These are phyloP conservation scores for Dothideomycetes sp. DNA, from an alignment of 2,329 filamentous ascomycete genomes.

Conservation along the genomic window DNA sequence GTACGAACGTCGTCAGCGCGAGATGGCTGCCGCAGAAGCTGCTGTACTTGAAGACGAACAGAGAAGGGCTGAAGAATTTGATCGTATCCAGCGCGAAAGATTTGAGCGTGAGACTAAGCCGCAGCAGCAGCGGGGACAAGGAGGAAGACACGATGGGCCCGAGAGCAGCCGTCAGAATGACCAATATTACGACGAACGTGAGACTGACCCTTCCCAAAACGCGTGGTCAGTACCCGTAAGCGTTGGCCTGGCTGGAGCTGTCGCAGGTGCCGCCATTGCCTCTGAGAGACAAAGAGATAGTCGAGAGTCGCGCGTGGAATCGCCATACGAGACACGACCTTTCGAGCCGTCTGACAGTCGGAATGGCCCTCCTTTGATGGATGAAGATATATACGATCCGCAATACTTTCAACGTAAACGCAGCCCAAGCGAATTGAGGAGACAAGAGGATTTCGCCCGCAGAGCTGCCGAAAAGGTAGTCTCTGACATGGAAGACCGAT, in stretches of 20 bases:
- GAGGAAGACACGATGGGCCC: background rate
- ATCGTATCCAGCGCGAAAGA: background rate
- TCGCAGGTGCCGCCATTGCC: conserved; percentile 18
- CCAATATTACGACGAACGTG: background rate
- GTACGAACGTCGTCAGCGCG: conserved; percentile 1
- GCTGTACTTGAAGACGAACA: conserved; percentile 1
- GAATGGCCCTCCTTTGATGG: conserved; percentile 26
- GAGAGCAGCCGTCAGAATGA: background rate
- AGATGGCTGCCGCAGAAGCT: conserved; percentile 6
- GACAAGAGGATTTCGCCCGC: conserved; percentile 16
- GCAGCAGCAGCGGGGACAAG: background rate
- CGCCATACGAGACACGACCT: conserved; percentile 9
- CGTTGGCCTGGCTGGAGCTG: conserved; percentile 21
- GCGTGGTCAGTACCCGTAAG: conserved; percentile 27
- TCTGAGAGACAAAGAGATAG: conserved; percentile 15
- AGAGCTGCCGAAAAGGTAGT: conserved; percentile 29
- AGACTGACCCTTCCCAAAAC: background rate
- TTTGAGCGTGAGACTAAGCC: background rate
- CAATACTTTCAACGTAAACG: conserved; percentile 31
- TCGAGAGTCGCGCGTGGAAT: background rate
- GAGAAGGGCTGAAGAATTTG: background rate
- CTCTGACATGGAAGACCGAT: conserved; percentile 31
- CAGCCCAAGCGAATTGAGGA: conserved; percentile 13
- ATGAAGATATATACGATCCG: conserved; percentile 36
- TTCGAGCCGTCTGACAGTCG: conserved; percentile 21